phyloP scores from a whole-genome alignment of 352 stramenopile genomes.

The Globisporangium cystogenes region DNA sequence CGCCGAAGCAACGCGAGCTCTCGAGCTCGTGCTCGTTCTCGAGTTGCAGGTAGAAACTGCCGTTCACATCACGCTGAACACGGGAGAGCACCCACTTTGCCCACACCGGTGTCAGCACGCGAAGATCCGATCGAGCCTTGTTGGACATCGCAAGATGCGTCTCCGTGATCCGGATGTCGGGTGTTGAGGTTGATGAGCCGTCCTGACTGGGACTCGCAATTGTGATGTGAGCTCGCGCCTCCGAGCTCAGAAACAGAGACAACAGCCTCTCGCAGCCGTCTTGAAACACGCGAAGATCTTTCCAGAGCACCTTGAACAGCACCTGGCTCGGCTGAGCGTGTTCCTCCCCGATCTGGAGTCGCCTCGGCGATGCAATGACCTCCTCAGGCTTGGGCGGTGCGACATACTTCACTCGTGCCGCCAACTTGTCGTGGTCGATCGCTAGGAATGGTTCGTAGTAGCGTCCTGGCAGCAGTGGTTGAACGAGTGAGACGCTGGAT shows the following conservation, averaged over 20 bases:
- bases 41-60: constrained; percentile 23
- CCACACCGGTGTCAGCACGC: constrained; percentile 29
- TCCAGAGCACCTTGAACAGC: constrained; percentile 45
- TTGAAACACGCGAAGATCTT: constrained; percentile 22
- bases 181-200: too few species aligned
- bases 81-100: constrained; percentile 28
- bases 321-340: constrained; percentile 2
- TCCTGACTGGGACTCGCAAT: background rate
- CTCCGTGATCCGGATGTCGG: constrained; percentile 13
- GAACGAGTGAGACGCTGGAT: background rate
- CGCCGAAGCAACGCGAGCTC: constrained; percentile 14
- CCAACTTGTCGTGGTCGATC: background rate
- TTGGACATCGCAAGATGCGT: constrained; percentile 18
- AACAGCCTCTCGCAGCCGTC: constrained; percentile 10
- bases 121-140: constrained; percentile 23
- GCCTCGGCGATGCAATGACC: background rate
- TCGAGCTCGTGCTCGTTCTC: constrained; percentile 10
- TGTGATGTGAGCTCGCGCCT: constrained; percentile 19
- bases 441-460: constrained; percentile 17
- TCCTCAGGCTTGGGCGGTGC: background rate
- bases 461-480: constrained; percentile 8
- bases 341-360: background rate
- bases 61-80: constrained; percentile 16
- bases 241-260: constrained; percentile 34
- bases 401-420: background rate